Evolutionary conservation across 192 early-diverging fungal species (phyloP), one percentile per base, ranked within the genome.

Genomic region (Cetraspora pellucida): DNA sequence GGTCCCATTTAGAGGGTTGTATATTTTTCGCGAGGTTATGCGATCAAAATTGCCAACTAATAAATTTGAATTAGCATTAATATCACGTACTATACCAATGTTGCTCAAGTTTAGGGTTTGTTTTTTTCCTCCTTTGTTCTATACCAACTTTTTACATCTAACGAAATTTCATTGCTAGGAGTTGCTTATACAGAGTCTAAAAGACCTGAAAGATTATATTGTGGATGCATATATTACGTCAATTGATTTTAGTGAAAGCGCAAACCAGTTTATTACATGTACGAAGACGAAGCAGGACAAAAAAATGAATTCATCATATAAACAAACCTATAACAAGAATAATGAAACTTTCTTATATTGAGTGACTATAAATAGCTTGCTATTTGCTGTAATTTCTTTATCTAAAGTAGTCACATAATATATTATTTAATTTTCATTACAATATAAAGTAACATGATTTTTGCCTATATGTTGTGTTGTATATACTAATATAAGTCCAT

Each of bases 191-290:
- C 19, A 65, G 63, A 65, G 10, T 54, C 47, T 52, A 70, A 70
- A 70, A 70, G 47, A 14, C 30, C 68, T 70, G 21, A 70, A 70
- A 71, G 68, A 71, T 71, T 71, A 71, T 71, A 71, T 71, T 70
- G 49, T 71, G 28, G 47, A 71, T 28, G 25, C 47, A 16, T 69
- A 69, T 19, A 65, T 65, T 30, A 65, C 28, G 21, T 69, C 67
- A 50, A 69, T 69, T n/a, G 67, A 21, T 65, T 65, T 23, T 13
- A 45, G 31, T 50, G 46, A 69, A 70, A 71, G 47, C 14, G 25
- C 47, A 71, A 71, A 23, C 7, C 68, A 71, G 49, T 70, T 65
- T 44, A 45, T 65, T 31, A 46, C 63, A 46, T 44, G 16, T 65
- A 65, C n/a, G 10, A 68, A 68, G 44, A 65, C n/a, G 10, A 68